Conservation (phyloP, 2,329 filamentous ascomycete genomes). For the Trichoderma simmonsii region DNA sequence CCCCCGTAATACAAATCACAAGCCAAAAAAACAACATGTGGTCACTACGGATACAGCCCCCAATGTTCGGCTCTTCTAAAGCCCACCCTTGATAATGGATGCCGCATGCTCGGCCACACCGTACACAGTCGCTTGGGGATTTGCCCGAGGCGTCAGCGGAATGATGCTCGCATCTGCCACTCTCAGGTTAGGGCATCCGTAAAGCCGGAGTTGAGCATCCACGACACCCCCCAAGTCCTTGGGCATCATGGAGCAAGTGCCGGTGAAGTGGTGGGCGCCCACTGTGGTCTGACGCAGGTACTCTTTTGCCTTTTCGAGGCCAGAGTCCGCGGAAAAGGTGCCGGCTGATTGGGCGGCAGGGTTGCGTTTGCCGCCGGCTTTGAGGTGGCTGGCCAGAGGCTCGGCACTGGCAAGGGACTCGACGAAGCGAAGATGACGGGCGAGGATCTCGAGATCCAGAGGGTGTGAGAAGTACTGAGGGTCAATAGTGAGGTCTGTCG, state of each 20-base stretch:
- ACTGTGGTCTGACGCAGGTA: slow-evolving; percentile 34
- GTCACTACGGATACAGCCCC: not conserved
- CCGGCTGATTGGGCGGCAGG: slow-evolving; percentile 23
- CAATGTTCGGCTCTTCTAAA: not conserved
- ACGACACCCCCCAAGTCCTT: slow-evolving; percentile 34
- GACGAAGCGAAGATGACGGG: slow-evolving; percentile 42
- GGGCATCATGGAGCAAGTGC: slow-evolving; percentile 49
- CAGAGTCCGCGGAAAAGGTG: not conserved
- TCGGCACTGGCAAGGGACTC: slow-evolving; percentile 35
- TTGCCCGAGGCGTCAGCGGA: slow-evolving; percentile 8
- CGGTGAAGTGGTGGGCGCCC: slow-evolving; percentile 45
- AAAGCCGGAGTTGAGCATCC: slow-evolving; percentile 22
- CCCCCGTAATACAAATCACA: not conserved
- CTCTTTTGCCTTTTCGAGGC: slow-evolving; percentile 30
- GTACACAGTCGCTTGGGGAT: slow-evolving; percentile 10
- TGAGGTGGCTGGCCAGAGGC: slow-evolving; percentile 40
- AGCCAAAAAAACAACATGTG: not conserved
- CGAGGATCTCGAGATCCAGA: slow-evolving; percentile 54
- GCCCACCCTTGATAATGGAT: not conserved
- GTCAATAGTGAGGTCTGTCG: slow-evolving; percentile 47
- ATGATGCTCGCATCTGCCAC: slow-evolving; percentile 38
- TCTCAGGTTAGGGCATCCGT: slow-evolving; percentile 21
- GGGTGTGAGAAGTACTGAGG: slow-evolving; percentile 54
- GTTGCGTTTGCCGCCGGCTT: slow-evolving; percentile 33
- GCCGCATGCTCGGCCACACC: slow-evolving; percentile 15